Percentiles rank a stretch among this genome's conserved stretches.
Evolutionary conservation across 768 basidiomycete species (phyloP).

Genomic region (Pilatotrama ljubarskyi): DNA sequence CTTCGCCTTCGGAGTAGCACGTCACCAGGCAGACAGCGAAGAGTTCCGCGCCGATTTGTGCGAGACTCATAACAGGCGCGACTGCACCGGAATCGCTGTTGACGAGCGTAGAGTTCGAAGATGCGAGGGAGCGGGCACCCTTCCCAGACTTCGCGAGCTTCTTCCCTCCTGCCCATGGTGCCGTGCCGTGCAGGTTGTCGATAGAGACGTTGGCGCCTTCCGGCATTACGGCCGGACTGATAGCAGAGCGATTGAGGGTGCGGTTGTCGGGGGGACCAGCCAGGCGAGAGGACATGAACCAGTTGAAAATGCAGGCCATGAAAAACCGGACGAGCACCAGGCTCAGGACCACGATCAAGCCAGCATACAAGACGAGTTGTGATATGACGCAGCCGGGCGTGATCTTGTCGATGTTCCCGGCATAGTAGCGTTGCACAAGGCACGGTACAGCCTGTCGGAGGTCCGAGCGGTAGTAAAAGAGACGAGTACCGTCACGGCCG

Average conservation of each 20-base stretch:
- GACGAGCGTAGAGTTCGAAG: conserved; percentile 56
- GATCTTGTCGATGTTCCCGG: conserved; percentile 95
- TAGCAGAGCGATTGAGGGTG: conserved; percentile 77
- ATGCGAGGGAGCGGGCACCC: conserved; percentile 49
- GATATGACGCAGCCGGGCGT: conserved; percentile 95
- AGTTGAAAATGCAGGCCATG: conserved; percentile 97
- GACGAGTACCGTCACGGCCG: conserved; percentile 88
- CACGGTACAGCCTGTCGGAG: conserved; percentile 75
- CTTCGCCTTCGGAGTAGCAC: conserved; percentile 97
- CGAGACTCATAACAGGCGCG: conserved; percentile 73
- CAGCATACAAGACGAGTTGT: conserved; percentile 83
- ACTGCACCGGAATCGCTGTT: conserved; percentile 40
- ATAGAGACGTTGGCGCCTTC: conserved; percentile 94
- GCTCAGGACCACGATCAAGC: conserved; percentile 87
- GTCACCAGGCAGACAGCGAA: conserved; percentile 96
- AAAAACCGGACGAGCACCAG: conserved; percentile 89
- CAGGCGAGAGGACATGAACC: conserved; percentile 87
- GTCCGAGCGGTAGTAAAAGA: conserved; percentile 73
- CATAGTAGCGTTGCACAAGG: conserved; percentile 81
- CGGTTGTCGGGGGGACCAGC: conserved; percentile 73
- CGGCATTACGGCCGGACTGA: conserved; percentile 95
- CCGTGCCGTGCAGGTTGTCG: conserved; percentile 88
- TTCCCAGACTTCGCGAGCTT: conserved; percentile 50
- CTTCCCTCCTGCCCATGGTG: conserved; percentile 83
- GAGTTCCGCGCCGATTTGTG: conserved; percentile 92